Evolutionary conservation across 2,329 filamentous ascomycete genomes (phyloP).

Genomic region (Sarocladiaceae sp.): DNA sequence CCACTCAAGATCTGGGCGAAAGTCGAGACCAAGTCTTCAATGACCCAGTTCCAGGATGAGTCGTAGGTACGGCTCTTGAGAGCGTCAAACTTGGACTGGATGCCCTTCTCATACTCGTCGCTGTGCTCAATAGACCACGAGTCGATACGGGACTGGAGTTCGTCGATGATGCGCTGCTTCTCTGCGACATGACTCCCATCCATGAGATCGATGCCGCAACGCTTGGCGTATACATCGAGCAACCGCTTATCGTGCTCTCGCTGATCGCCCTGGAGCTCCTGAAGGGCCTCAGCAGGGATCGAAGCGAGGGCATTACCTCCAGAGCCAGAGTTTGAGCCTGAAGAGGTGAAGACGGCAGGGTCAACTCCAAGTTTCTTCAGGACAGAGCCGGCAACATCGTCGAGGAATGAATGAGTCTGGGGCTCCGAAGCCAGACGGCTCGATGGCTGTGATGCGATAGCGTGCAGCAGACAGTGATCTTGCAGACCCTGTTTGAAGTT

Average conservation of each 20-base stretch:
- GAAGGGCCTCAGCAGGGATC: conserved; percentile 97
- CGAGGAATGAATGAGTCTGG: conserved; percentile 89
- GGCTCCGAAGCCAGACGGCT: conserved; percentile 81
- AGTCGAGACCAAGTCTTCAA: conserved; percentile 95
- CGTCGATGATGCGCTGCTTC: conserved; percentile 76
- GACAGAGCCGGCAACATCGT: conserved; percentile 75
- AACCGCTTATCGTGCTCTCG: conserved; percentile 96
- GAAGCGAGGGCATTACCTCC: conserved; percentile 68
- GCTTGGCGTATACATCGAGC: conserved; percentile 87
- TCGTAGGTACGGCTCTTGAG: conserved; percentile 96
- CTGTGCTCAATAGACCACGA: conserved; percentile 94
- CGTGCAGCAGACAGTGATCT: conserved; percentile 81
- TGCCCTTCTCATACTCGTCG: conserved; percentile 90
- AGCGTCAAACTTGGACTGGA: conserved; percentile 87
- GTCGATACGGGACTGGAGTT: conserved; percentile 88
- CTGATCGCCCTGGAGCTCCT: conserved; percentile 96
- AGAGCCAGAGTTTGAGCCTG: conserved; percentile 66
- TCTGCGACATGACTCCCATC: conserved; percentile 87
- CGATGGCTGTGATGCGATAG: conserved; percentile 86
- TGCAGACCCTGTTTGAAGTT: conserved; percentile 81
- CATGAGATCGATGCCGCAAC: conserved; percentile 93
- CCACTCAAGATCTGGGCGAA: conserved; percentile 99
- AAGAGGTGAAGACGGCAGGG: conserved; percentile 76
- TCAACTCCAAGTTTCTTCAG: conserved; percentile 85
- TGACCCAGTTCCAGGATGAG: conserved; percentile 98